Conservation (phyloP, 495 filamentous ascomycete species). For the Staphylotrichum longicolle region DNA sequence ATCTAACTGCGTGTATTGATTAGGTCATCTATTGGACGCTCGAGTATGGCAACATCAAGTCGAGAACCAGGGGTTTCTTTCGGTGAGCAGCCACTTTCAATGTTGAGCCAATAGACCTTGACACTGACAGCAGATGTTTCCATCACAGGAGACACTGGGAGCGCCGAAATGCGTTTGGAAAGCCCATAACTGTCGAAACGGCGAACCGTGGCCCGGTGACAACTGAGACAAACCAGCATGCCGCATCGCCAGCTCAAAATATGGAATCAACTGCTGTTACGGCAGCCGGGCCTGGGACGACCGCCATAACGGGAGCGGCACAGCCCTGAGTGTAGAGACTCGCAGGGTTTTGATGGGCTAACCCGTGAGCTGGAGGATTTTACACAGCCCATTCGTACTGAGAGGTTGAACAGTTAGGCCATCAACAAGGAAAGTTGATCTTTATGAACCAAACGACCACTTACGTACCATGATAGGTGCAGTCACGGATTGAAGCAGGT, state of each 20-base stretch:
- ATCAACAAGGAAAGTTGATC: no score
- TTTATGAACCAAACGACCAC: no score
- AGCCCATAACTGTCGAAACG: no score
- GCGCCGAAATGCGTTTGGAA: neutral
- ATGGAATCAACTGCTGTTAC: neutral
- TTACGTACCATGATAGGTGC: no score
- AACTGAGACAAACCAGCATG: neutral
- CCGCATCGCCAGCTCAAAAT: neutral
- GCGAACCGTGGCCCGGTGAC: neutral
- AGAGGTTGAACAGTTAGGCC: no score
- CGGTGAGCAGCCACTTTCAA: neutral
- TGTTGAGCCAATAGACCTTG: neutral
- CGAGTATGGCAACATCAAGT: slow-evolving; percentile 10
- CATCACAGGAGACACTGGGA: neutral
- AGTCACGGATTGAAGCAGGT: no score
- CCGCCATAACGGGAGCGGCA: neutral
- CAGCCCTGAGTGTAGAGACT: no score
- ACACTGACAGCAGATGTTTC: neutral
- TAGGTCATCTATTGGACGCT: slow-evolving; percentile 19
- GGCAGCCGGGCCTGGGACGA: neutral
- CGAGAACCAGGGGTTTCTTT: neutral
- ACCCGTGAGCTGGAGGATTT: no score
- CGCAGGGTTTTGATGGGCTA: no score
- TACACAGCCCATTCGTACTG: no score
- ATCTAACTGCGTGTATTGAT: neutral